Percentiles rank a stretch among this genome's conserved stretches.
Conservation (phyloP, 164 flowering plant genomes). For the Nymphaea colorata region DNA sequence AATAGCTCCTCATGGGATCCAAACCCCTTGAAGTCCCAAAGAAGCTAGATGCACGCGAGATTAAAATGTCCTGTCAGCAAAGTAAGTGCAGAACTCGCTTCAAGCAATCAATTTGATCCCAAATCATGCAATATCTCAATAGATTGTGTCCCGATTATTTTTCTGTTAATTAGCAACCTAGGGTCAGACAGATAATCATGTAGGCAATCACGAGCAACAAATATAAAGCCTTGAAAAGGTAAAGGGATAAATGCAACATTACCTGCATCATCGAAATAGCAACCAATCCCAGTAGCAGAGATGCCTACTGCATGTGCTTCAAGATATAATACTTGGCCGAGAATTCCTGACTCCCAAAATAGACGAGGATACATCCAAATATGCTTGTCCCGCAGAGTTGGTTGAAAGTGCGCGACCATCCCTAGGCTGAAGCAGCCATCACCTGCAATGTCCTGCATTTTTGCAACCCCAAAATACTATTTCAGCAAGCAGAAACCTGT, state of each 20-base stretch:
- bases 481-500: no score
- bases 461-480: not conserved
- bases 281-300: constrained; percentile 96
- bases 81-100: no score
- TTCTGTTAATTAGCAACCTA: no score
- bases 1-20: no score
- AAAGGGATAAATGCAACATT: constrained; percentile 1
- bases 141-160: no score
- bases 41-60: no score
- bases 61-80: no score
- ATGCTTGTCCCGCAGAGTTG: constrained; percentile 36
- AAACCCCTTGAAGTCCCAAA: no score
- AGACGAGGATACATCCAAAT: constrained; percentile 90
- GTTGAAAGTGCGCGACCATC: constrained; percentile 76
- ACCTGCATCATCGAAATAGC: constrained; percentile 96
- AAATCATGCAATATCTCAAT: no score
- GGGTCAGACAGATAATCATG: not conserved
- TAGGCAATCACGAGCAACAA: not conserved
- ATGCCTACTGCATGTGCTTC: constrained; percentile 94
- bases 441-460: constrained; percentile 76
- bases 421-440: constrained; percentile 98
- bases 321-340: constrained; percentile 85
- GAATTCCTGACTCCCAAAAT: constrained; percentile 93
- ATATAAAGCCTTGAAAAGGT: not conserved
- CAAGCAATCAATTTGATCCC: no score